A percentile compares a stretch with the other conserved stretches of the same genome.
phyloP scores from a whole-genome alignment of 108 stramenopile genomes.

The Nannochloropsis salina region DNA sequence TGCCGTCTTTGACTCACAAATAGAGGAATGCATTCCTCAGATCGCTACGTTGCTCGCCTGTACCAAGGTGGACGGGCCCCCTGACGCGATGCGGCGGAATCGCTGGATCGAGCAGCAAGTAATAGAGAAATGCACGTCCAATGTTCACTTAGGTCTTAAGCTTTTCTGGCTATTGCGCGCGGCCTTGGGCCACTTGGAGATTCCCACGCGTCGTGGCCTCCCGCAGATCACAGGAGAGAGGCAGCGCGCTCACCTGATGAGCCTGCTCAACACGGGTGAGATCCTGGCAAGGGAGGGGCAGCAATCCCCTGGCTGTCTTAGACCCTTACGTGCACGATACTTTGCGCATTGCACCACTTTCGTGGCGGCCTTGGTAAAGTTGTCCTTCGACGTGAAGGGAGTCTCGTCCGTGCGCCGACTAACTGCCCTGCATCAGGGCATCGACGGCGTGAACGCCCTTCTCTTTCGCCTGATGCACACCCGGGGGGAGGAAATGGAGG shows the following conservation, averaged over 20 bases:
- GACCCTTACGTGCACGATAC: background rate
- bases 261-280: background rate
- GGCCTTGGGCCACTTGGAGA: constrained; percentile 17
- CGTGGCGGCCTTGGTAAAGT: background rate
- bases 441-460: background rate
- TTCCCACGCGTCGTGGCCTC: background rate
- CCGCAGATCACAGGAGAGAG: background rate
- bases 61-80: constrained; percentile 19
- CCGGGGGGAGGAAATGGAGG: constrained; percentile 10
- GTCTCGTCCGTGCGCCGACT: background rate
- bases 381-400: background rate
- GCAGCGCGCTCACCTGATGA: background rate
- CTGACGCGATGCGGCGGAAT: constrained; percentile 14
- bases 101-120: constrained; percentile 17
- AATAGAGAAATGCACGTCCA: background rate
- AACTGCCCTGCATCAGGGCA: background rate
- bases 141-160: background rate
- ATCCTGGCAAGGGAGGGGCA: background rate
- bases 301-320: background rate
- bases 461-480: constrained; percentile 17
- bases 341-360: constrained; percentile 9
- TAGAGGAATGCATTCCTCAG: constrained; percentile 8
- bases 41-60: constrained; percentile 11
- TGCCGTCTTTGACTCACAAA: background rate
- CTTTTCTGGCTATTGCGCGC: constrained; percentile 7